Evolutionary conservation across 768 basidiomycete species (phyloP).

Genomic region (Boletus patriciae): DNA sequence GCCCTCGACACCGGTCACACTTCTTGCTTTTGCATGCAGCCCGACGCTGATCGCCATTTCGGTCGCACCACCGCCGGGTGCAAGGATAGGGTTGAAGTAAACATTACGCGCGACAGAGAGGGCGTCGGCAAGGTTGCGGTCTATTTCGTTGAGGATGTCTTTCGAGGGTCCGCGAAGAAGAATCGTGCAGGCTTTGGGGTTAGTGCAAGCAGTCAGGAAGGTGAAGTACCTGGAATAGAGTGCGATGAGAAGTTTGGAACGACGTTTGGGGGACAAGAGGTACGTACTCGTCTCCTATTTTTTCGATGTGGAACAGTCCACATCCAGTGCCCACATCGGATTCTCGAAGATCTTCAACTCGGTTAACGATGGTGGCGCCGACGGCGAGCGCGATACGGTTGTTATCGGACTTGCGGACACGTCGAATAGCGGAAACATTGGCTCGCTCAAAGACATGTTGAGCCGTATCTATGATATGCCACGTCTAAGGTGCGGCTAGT

Average conservation of each 20-base stretch:
- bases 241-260: not conserved
- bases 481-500: not conserved
- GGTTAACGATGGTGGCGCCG: conserved; percentile 96
- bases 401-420: conserved; percentile 99
- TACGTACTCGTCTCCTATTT: conserved; percentile 89
- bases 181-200: conserved; percentile 97
- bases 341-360: conserved; percentile 91
- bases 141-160: conserved; percentile 97
- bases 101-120: conserved; percentile 98
- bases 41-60: conserved; percentile 97
- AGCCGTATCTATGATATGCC: conserved; percentile 66
- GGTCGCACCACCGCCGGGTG: conserved; percentile 94
- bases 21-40: conserved; percentile 74
- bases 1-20: conserved; percentile 82
- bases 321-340: conserved; percentile 90
- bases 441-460: conserved; percentile 87
- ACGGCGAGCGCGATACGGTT: conserved; percentile 96
- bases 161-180: conserved; percentile 97
- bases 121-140: conserved; percentile 95
- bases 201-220: conserved; percentile 88
- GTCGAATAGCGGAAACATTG: conserved; percentile 89
- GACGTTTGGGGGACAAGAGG: not conserved
- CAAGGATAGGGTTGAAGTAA: conserved; percentile 92
- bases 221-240: conserved; percentile 79
- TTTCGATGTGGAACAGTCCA: conserved; percentile 95